phyloP scores from a whole-genome alignment of 2,329 filamentous ascomycete species.

The Aspergillus sojae region DNA sequence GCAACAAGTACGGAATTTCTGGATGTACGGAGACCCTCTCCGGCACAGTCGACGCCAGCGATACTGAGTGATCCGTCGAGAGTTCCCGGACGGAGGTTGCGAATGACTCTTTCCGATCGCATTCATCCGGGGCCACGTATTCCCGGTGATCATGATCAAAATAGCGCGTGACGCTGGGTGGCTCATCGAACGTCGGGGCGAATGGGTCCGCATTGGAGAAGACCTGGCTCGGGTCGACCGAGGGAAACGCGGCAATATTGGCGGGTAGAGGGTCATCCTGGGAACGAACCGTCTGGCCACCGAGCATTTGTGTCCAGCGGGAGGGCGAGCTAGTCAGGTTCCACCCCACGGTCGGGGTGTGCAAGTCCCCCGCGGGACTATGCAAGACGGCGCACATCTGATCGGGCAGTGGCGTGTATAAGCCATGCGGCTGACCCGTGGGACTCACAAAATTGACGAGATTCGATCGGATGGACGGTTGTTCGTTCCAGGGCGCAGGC shows the following conservation, averaged over 20 bases:
- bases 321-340: background rate
- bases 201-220: background rate
- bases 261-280: constrained; percentile 34
- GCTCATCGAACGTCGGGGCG: background rate
- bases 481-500: too few relatives aligned
- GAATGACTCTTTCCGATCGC: background rate
- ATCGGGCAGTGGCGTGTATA: background rate
- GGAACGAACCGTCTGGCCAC: background rate
- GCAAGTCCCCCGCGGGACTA: constrained; percentile 8
- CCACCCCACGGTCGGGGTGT: constrained; percentile 5
- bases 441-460: background rate
- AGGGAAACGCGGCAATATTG: background rate
- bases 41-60: background rate
- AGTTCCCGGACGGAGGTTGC: background rate
- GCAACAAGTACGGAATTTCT: background rate
- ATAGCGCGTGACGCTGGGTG: background rate
- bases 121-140: background rate
- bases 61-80: background rate
- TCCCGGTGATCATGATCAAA: background rate
- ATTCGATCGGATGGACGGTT: background rate
- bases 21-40: background rate
- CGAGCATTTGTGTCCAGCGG: background rate
- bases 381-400: constrained; percentile 11
- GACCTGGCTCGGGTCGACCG: background rate
- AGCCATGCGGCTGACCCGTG: background rate